A percentile compares a stretch with the other conserved stretches of the same genome.
phyloP scores from a whole-genome alignment of 2,329 filamentous ascomycete species.

The Exophiala spinifera region DNA sequence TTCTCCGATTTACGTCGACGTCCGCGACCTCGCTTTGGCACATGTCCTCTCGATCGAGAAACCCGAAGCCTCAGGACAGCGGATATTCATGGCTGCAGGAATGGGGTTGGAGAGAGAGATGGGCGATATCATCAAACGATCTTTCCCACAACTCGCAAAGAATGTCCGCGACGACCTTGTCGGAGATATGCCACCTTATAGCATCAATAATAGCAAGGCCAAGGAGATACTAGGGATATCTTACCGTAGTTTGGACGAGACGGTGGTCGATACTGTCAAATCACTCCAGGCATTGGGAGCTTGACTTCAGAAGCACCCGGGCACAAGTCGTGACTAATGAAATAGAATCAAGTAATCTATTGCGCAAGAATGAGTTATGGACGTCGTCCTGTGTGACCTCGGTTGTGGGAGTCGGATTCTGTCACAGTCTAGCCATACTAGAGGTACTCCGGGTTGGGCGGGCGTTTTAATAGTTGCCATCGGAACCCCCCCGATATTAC shows the following conservation, averaged over 20 bases:
- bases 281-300: constrained; percentile 57
- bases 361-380: no score
- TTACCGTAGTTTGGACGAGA: constrained; percentile 38
- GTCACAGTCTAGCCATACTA: no score
- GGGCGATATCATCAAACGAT: constrained; percentile 17
- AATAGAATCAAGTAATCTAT: no score
- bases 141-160: constrained; percentile 16
- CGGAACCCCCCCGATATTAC: no score
- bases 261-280: constrained; percentile 44
- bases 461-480: no score
- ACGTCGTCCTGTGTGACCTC: no score
- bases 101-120: constrained; percentile 12
- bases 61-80: constrained; percentile 18
- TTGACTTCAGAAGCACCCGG: neutral
- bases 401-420: no score
- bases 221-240: constrained; percentile 40
- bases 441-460: no score
- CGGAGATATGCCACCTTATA: constrained; percentile 30
- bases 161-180: constrained; percentile 11
- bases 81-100: constrained; percentile 20
- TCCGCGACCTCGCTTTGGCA: constrained; percentile 23
- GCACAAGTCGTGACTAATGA: no score
- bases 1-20: constrained; percentile 21
- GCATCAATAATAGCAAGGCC: constrained; percentile 40
- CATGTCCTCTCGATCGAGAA: constrained; percentile 21